phyloP scores from a whole-genome alignment of 306 rosid species.

The Aeschynomene evenia region DNA sequence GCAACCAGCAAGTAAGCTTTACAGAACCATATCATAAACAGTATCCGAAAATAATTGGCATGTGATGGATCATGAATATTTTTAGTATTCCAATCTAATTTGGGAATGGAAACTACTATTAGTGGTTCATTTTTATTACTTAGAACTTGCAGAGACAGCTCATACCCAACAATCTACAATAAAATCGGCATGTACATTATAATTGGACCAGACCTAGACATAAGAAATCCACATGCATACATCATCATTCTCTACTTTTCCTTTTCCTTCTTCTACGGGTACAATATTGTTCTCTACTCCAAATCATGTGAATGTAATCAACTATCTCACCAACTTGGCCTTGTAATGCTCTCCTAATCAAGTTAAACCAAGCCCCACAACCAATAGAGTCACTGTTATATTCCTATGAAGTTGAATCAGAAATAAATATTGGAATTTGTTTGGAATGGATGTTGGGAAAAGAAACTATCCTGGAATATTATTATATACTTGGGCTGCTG shows the following conservation, averaged over 20 bases:
- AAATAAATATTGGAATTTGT: too few species aligned
- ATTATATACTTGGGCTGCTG: background rate
- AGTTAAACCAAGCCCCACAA: background rate
- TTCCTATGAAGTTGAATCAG: background rate
- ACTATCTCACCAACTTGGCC: slow-evolving; percentile 13
- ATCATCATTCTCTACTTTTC: slow-evolving; percentile 17
- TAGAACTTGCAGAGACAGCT: slow-evolving; percentile 2
- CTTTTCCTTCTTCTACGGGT: background rate
- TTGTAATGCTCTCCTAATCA: slow-evolving; percentile 9
- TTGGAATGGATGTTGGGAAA: background rate
- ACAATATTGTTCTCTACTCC: slow-evolving; percentile 16
- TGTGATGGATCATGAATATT: background rate
- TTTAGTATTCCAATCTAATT: background rate
- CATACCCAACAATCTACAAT: background rate
- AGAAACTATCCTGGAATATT: background rate
- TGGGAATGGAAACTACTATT: background rate
- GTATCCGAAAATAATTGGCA: background rate
- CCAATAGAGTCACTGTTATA: slow-evolving; percentile 5
- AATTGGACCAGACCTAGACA: slow-evolving; percentile 1
- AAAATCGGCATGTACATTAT: slow-evolving; percentile 5
- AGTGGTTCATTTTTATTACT: background rate
- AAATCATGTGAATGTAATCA: slow-evolving; percentile 5
- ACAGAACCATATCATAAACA: too few species aligned
- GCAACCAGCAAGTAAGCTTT: too few species aligned
- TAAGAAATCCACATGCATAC: background rate